Conservation (phyloP, 257 asterid species). For the Nemophila menziesii region DNA sequence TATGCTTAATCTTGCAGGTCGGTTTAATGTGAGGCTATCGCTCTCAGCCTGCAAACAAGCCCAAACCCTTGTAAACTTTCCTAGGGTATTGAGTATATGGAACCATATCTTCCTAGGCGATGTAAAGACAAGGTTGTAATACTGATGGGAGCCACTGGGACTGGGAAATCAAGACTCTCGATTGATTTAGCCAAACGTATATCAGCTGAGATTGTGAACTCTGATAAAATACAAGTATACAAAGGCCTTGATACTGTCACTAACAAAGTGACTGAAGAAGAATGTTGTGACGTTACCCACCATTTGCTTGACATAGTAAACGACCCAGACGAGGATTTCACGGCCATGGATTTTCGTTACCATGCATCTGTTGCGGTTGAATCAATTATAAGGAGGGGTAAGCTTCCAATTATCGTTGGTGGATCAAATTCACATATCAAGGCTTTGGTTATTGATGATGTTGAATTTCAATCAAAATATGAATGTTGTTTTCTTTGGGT, state of each 20-base stretch:
- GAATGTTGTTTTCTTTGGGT: slow-evolving; percentile 67
- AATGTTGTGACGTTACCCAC: slow-evolving; percentile 53
- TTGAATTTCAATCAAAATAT: slow-evolving; percentile 32
- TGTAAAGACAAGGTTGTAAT: slow-evolving; percentile 65
- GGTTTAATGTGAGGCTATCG: slow-evolving; percentile 13
- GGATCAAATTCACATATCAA: slow-evolving; percentile 67
- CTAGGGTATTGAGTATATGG: slow-evolving; percentile 47
- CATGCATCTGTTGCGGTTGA: slow-evolving; percentile 40
- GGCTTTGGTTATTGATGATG: slow-evolving; percentile 39
- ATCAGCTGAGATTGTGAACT: slow-evolving; percentile 59
- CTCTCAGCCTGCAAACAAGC: slow-evolving; percentile 37
- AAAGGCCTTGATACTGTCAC: slow-evolving; percentile 43
- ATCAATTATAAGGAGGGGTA: slow-evolving; percentile 27
- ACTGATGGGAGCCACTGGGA: slow-evolving; percentile 73
- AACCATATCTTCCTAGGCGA: slow-evolving; percentile 29
- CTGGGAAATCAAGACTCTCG: slow-evolving; percentile 75
- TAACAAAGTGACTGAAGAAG: slow-evolving; percentile 54
- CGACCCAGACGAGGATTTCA: slow-evolving; percentile 44
- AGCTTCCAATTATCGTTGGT: slow-evolving; percentile 68
- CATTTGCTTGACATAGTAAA: slow-evolving; percentile 43
- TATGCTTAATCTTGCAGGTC: neutral
- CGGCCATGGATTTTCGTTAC: slow-evolving; percentile 39
- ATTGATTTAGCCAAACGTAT: slow-evolving; percentile 60
- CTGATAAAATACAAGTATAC: slow-evolving; percentile 74
- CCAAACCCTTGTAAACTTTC: slow-evolving; percentile 36